Evolutionary conservation across 192 early-diverging fungal genomes (phyloP), one percentile per base, ranked within the genome.

Genomic region (Coemansia aciculifera): DNA sequence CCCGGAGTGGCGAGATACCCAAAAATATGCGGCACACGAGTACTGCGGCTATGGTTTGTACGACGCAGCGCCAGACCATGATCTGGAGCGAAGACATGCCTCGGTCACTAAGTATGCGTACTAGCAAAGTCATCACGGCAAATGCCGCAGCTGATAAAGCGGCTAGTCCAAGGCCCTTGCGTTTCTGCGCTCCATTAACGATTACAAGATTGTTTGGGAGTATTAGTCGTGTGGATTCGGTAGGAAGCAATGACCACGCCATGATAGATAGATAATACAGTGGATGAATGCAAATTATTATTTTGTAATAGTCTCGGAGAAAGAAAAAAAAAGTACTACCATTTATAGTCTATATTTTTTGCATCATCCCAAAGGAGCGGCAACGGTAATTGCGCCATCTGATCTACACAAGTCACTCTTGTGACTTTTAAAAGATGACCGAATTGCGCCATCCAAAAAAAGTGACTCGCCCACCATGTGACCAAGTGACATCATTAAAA

Each of bases 81-180:
- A 64, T 71, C 52, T 77, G 74, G n/a, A 77, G 69, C 21, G 74
- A n/a, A 1, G 69, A 52, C 24, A 67, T 59, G 27, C 62, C 66
- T 1, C 15, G 36, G 43, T 66, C 52, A 36, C 44, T 63, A 38
- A 67, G 59, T 11, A 40, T 40, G 19, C 68, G 74, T 36, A 76
- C 74, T 0, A 77, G 46, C 17, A 71, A 36, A 13, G 69, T 48
- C 69, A 77, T 71, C 11, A 44, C 27, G 3, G 74, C 74, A 62
- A 77, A 77, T 10, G 69, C 69, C 4, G 60, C 38, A 2, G 74
- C 74, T 8, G 69, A 71, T 9, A 68, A 52, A 2, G 64, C 74
- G 1, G 65, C 38, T 24, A 77, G 52, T 1, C 17, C 60, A 34
- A 77, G 64, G 13, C 73, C 73, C 32, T 56, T 66, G 31, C 66